Percentiles rank a stretch among this genome's conserved stretches.
Conservation (phyloP, 805 yeast species). For the Candida pseudofarinosa region DNA sequence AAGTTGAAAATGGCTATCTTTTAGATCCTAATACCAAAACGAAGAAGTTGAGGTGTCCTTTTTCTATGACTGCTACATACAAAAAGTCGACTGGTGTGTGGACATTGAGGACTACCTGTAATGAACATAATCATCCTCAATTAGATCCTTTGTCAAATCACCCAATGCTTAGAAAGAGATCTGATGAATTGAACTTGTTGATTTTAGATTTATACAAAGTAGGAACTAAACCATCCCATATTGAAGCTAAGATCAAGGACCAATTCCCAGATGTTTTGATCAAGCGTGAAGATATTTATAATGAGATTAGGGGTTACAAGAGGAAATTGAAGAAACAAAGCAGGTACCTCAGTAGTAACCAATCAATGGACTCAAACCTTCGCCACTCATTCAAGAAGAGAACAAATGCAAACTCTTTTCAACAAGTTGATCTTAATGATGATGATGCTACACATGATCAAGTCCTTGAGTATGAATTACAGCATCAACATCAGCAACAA, state of each 20-base stretch:
- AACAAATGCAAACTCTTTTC: slow-evolving; percentile 22
- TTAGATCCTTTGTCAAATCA: slow-evolving; percentile 52
- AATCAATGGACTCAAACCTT: slow-evolving; percentile 13
- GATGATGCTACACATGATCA: slow-evolving; percentile 15
- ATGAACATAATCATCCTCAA: slow-evolving; percentile 57
- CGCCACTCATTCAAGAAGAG: slow-evolving; percentile 17
- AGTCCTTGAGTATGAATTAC: slow-evolving; percentile 12
- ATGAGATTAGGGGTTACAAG: slow-evolving; percentile 54
- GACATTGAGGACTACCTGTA: slow-evolving; percentile 51
- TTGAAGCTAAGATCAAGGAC: slow-evolving; percentile 48
- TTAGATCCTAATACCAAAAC: slow-evolving; percentile 42
- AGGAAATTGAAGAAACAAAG: slow-evolving; percentile 44
- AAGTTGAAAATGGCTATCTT: slow-evolving; percentile 29
- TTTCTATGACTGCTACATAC: slow-evolving; percentile 54
- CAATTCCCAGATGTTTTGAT: slow-evolving; percentile 51
- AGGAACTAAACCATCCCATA: slow-evolving; percentile 54
- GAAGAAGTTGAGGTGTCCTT: slow-evolving; percentile 54
- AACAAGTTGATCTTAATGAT: slow-evolving; percentile 17
- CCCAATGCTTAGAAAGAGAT: slow-evolving; percentile 54
- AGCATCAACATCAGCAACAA: slow-evolving; percentile 18
- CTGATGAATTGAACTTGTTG: slow-evolving; percentile 48
- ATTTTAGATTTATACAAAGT: slow-evolving; percentile 49
- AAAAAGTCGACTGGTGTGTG: slow-evolving; percentile 48
- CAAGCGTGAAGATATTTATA: slow-evolving; percentile 55
- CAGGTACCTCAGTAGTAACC: slow-evolving; percentile 16